Conservation (phyloP, 148 eudicot genomes). For the Gaultheria prostrata region DNA sequence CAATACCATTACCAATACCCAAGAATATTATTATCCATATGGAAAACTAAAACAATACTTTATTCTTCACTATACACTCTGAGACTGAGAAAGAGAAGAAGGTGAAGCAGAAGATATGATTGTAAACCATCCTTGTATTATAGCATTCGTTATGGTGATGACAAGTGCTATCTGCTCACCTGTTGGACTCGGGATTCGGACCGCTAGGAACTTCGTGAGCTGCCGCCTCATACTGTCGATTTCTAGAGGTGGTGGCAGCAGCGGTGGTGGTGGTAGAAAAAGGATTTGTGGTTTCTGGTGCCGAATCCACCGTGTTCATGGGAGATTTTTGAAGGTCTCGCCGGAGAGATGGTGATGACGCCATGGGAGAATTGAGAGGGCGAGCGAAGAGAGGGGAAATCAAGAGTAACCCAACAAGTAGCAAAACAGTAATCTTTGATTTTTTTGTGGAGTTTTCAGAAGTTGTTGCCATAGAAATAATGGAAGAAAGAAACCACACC, state of each 20-base stretch:
- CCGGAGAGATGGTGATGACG: background rate
- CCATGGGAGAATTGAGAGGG: background rate
- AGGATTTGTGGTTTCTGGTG: background rate
- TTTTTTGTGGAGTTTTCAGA: background rate
- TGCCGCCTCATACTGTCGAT: slow-evolving; percentile 19
- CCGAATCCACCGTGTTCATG: background rate
- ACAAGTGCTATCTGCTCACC: slow-evolving; percentile 1
- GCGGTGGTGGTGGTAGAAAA: background rate
- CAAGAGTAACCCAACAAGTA: slow-evolving; percentile 25
- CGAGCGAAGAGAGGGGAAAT: slow-evolving; percentile 18
- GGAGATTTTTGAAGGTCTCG: background rate
- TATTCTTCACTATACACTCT: background rate
- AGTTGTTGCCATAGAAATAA: slow-evolving; percentile 25
- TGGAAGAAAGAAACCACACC: slow-evolving; percentile 27
- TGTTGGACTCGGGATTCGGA: slow-evolving; percentile 42
- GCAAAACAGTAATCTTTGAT: background rate
- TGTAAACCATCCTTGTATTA: background rate
- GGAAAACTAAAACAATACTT: background rate
- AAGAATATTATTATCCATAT: background rate
- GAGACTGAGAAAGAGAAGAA: background rate
- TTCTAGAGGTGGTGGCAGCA: background rate
- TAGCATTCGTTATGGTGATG: background rate
- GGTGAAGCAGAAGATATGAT: background rate
- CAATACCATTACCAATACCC: background rate
- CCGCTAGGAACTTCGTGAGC: slow-evolving; percentile 48